Conservation (phyloP, 2,329 filamentous ascomycete genomes). For the Epichloe elymi region DNA sequence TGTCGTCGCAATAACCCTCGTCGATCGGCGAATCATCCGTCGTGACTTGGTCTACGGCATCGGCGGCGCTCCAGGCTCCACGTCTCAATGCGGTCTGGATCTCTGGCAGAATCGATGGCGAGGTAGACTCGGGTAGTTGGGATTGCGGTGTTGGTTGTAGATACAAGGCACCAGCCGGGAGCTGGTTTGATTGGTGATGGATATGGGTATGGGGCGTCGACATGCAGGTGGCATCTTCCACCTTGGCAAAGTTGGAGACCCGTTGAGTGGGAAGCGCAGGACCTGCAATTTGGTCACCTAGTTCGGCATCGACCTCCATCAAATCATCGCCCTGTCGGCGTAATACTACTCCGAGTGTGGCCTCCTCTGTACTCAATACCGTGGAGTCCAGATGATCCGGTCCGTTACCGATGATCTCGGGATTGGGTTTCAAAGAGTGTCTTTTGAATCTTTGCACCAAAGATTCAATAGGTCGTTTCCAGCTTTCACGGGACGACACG, state of each 20-base stretch:
- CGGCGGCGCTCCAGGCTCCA: not conserved
- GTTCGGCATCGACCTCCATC: not conserved
- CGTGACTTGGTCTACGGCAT: not conserved
- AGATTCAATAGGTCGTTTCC: conserved; percentile 6
- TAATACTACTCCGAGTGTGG: not conserved
- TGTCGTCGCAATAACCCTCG: not conserved
- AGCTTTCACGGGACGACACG: not conserved
- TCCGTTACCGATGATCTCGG: not conserved
- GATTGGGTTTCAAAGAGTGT: conserved; percentile 1
- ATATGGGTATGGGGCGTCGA: not conserved
- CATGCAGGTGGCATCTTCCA: not conserved
- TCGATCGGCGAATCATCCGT: not conserved
- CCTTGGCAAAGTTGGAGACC: not conserved
- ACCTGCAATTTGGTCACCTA: not conserved
- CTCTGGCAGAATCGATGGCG: not conserved
- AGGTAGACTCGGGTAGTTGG: not conserved
- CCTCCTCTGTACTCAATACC: not conserved
- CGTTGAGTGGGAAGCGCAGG: not conserved
- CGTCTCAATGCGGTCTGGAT: not conserved
- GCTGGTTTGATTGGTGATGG: not conserved
- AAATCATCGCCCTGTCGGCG: not conserved
- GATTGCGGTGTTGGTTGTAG: not conserved
- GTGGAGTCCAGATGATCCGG: not conserved
- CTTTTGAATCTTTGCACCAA: not conserved
- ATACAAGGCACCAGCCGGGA: not conserved